These are phyloP conservation scores for Pyrenula aspistea DNA, from an alignment of 495 filamentous ascomycete genomes.

Conservation along the genomic window DNA sequence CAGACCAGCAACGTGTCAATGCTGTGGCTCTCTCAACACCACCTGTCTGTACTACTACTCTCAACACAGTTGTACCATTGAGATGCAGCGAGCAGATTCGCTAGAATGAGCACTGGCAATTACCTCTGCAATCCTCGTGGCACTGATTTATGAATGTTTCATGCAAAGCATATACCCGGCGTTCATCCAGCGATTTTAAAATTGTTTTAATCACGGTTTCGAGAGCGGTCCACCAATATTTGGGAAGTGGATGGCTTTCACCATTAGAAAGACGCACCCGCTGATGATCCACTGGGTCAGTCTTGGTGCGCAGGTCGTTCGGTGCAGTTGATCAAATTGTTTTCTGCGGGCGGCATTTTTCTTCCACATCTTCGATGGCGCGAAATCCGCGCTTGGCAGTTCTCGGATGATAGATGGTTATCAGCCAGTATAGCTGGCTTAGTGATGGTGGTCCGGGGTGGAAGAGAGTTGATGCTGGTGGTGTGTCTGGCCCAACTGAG, in stretches of 20 bases:
- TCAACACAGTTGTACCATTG: constrained; percentile 25
- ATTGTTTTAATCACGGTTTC: not conserved
- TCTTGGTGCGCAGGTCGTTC: constrained; percentile 53
- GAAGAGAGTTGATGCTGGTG: not conserved
- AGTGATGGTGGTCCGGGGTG: not conserved
- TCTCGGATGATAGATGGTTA: not conserved
- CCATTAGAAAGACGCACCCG: constrained; percentile 42
- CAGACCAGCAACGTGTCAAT: constrained; percentile 6
- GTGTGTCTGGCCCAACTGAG: not conserved
- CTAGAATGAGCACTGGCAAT: constrained; percentile 6
- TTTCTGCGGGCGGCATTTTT: not conserved
- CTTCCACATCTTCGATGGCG: not conserved
- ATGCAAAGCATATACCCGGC: constrained; percentile 32
- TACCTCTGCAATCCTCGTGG: constrained; percentile 16
- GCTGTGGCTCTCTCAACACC: constrained; percentile 24
- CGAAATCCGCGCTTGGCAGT: not conserved
- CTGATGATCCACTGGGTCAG: constrained; percentile 27
- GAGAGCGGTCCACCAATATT: constrained; percentile 1
- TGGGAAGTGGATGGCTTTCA: constrained; percentile 14
- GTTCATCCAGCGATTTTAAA: constrained; percentile 31
- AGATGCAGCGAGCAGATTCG: constrained; percentile 41
- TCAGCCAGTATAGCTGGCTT: not conserved
- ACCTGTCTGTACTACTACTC: constrained; percentile 48
- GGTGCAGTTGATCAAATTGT: not conserved
- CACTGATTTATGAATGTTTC: constrained; percentile 5